These are phyloP conservation scores for Leishmania mexicana DNA, from an alignment of 208 protist species.

Conservation along the genomic window DNA sequence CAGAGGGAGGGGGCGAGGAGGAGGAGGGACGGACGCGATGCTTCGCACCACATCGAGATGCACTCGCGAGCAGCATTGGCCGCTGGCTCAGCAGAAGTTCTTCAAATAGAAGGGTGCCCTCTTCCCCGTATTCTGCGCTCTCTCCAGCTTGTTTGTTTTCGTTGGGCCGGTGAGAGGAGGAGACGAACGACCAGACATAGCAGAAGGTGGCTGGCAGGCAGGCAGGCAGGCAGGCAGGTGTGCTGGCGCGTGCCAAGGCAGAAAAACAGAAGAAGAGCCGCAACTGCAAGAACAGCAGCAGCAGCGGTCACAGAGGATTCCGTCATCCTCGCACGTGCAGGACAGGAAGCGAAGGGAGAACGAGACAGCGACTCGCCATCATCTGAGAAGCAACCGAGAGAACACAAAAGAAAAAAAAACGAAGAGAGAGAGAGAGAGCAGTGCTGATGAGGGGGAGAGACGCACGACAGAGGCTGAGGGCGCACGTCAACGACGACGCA, in stretches of 20 bases:
- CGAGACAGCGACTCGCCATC: background rate
- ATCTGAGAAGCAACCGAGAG: background rate
- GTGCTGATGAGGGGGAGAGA: background rate
- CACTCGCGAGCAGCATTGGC: background rate
- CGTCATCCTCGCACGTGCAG: background rate
- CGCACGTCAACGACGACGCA: background rate
- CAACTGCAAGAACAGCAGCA: background rate
- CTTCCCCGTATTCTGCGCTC: background rate
- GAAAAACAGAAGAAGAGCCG: background rate
- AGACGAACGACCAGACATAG: background rate
- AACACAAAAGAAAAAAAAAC: too few species aligned
- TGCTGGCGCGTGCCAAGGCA: background rate
- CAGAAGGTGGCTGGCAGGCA: background rate
- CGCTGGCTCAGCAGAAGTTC: background rate
- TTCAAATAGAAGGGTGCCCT: background rate
- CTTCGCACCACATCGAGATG: background rate
- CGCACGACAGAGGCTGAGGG: background rate
- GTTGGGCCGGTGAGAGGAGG: too few species aligned
- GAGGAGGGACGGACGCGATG: background rate
- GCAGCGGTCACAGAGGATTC: background rate
- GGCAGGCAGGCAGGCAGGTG: background rate
- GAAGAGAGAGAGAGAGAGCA: background rate
- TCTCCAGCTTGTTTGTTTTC: background rate
- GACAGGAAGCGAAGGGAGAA: background rate
- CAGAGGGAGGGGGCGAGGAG: background rate